Percentiles rank a stretch among this genome's conserved stretches.
Conservation (phyloP, 176 grass and related monocot genomes). For the Avena atlantica region DNA sequence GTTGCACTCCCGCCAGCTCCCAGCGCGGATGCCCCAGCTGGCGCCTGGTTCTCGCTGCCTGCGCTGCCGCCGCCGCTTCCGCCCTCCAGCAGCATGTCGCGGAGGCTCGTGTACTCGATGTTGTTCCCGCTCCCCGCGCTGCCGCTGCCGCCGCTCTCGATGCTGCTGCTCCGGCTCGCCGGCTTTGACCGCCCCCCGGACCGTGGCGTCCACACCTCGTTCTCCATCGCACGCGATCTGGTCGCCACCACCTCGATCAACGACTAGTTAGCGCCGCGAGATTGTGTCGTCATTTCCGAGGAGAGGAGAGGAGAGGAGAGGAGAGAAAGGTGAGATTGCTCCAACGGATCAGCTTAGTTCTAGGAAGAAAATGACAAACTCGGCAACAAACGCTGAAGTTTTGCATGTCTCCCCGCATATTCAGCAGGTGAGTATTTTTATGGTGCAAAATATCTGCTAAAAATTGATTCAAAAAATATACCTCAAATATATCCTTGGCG, state of each 20-base stretch:
- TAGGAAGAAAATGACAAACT: conserved; percentile 12
- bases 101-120: conserved; percentile 80
- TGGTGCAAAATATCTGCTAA: too few species aligned
- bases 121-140: neutral
- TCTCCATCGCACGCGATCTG: conserved; percentile 36
- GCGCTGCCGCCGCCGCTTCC: neutral
- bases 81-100: conserved; percentile 65
- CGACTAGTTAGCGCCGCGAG: neutral
- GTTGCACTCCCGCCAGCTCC: conserved; percentile 37
- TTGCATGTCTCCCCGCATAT: conserved; percentile 1
- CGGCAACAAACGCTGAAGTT: neutral
- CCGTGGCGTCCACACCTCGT: conserved; percentile 43
- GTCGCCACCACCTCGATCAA: neutral
- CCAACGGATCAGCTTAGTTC: conserved; percentile 26
- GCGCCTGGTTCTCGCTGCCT: neutral
- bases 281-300: neutral
- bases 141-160: neutral
- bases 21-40: neutral
- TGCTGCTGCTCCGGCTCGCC: neutral
- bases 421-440: too few species aligned
- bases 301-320: neutral
- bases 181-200: neutral
- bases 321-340: conserved; percentile 20
- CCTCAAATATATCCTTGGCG: too few species aligned
- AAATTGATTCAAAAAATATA: too few species aligned